Base-by-base conservation (phyloP, 2,329 filamentous ascomycete species). In the Alternaria novae-zelandiae region DNA sequence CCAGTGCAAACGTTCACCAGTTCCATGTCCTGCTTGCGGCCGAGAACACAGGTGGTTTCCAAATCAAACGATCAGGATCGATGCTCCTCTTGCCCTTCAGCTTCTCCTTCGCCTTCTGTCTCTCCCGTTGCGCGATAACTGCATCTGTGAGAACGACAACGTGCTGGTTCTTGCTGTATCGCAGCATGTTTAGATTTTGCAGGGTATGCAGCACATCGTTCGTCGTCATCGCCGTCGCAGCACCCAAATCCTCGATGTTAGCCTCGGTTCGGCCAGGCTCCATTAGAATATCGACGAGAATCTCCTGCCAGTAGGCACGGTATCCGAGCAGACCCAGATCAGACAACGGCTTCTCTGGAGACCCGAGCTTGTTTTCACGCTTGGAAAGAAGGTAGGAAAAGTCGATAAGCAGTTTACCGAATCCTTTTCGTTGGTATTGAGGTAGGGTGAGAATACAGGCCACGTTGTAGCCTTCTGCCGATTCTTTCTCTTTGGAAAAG, bases 401-500 rank as follows among this genome's bases (percentile, higher is more conserved):
- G 70, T 97, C 94, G 73, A 99, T 99, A 61, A 99, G 86, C 12
- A 99, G 86, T 63, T 93, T 90, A 23, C 96, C 96, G 73, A 96
- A 97, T 0, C 96, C 96, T 76, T 96, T 96, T 23, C 96, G 89
- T 80, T 99, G 96, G 73, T 96, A 98, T 78, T 99, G 96, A 0
- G 96, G 96, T 4, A 99, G 85, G 0, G 96, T 99, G 63, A 99
- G 85, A 78, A 99, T 99, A 87, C 96, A 99, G 5, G 96, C 96
- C 30, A 99, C 91, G 77, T 99, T 99, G 86, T 98, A 99, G 28
- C 92, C 93, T 74, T 99, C 96, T 0, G 94, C 94, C 43, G 91
- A 95, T 80, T 99, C 96, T 72, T 99, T 99, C 80, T 99, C 96
- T 79, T 99, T 99, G 59, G 92, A 97, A 80, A 99, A 99, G 78